Conservation (phyloP, 2,329 filamentous ascomycete species). For the Hymenoscyphus albidus region DNA sequence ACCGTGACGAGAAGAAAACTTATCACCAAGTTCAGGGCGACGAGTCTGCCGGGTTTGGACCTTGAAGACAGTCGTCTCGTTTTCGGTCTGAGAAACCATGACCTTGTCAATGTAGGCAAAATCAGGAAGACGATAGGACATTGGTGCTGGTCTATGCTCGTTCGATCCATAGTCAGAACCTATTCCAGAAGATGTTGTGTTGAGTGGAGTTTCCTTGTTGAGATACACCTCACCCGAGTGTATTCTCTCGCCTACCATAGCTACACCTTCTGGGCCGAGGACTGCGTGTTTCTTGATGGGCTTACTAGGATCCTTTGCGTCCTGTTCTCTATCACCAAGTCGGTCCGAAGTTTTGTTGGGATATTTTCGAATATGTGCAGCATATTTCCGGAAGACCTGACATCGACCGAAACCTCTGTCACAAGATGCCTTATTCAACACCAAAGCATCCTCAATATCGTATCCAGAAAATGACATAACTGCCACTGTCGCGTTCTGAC, state of each 20-base stretch:
- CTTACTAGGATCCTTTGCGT: conserved; percentile 52
- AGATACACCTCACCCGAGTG: conserved; percentile 80
- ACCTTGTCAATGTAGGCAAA: conserved; percentile 93
- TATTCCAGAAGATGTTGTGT: conserved; percentile 69
- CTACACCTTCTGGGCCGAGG: conserved; percentile 82
- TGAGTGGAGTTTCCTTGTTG: conserved; percentile 81
- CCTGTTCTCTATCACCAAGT: conserved; percentile 55
- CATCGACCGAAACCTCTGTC: conserved; percentile 95
- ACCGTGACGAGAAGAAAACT: conserved; percentile 96
- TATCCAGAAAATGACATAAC: conserved; percentile 99
- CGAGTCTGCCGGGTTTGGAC: conserved; percentile 95
- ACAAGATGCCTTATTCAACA: conserved; percentile 92
- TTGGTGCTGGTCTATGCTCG: conserved; percentile 61
- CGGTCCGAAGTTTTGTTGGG: conserved; percentile 71
- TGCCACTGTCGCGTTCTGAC: conserved; percentile 94
- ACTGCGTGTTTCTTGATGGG: conserved; percentile 65
- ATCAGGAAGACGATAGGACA: conserved; percentile 80
- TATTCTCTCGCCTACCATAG: conserved; percentile 78
- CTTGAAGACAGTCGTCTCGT: conserved; percentile 83
- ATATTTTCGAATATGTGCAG: conserved; percentile 82
- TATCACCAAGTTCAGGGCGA: conserved; percentile 91
- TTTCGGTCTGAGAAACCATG: conserved; percentile 85
- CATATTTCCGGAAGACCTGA: conserved; percentile 96
- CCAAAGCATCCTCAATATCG: conserved; percentile 97
- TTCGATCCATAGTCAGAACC: conserved; percentile 61